phyloP scores from a whole-genome alignment of 2,329 filamentous ascomycete species.

The Pezicula rhizophila region DNA sequence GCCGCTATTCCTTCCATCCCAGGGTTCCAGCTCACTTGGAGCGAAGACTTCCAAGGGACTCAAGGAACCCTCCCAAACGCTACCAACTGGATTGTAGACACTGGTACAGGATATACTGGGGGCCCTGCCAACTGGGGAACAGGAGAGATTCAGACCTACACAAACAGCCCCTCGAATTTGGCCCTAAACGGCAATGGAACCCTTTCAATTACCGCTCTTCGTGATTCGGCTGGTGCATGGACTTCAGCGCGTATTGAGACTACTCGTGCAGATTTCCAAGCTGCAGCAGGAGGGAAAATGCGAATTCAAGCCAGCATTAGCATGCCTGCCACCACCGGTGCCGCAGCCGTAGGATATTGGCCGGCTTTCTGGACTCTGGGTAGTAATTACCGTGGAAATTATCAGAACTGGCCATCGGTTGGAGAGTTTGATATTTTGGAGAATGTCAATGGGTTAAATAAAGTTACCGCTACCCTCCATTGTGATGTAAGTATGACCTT shows the following conservation, averaged over 20 bases:
- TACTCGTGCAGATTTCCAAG: not conserved
- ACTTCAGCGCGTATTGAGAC: not conserved
- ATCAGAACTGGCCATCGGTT: not conserved
- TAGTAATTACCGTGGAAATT: not conserved
- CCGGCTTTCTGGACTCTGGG: not conserved
- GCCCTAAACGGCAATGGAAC: not conserved
- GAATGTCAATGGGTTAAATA: not conserved
- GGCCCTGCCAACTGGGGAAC: not conserved
- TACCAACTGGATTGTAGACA: not conserved
- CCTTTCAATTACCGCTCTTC: not conserved
- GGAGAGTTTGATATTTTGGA: slow-evolving; percentile 1
- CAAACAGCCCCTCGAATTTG: not conserved
- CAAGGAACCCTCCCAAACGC: not conserved
- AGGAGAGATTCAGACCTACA: not conserved
- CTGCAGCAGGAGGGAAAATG: not conserved
- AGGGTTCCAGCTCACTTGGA: not conserved
- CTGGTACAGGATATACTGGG: not conserved
- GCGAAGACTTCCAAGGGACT: not conserved
- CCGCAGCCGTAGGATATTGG: not conserved
- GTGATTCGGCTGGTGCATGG: not conserved
- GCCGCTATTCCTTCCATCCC: not conserved
- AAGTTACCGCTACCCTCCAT: not conserved
- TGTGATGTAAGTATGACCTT: not conserved
- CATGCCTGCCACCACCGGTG: not conserved
- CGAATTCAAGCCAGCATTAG: not conserved